Base-by-base conservation (phyloP, 2,329 filamentous ascomycete genomes). In the Aspergillus vadensis region DNA sequence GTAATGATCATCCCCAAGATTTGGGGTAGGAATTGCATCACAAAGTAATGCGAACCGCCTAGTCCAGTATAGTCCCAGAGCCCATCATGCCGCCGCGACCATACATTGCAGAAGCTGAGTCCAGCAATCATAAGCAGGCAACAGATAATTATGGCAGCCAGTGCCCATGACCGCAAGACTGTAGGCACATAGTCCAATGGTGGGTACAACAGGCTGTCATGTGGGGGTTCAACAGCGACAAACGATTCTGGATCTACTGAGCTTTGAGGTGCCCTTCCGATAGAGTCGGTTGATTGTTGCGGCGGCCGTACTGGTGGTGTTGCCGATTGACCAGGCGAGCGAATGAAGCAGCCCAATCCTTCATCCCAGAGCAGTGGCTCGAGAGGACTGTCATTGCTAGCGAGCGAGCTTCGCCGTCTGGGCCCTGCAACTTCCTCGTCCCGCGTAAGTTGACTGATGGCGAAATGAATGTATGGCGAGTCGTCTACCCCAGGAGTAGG, bases 381-480 rank as follows among this genome's bases (percentile, higher is more conserved):
- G 15, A 80, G 78, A 2, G 83, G 81, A 62, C 85, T 84, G 44
- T 81, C 79, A 15, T 68, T 65, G n/a, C 70, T 74, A 1, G 65
- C 64, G 63, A 76, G 64, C 52, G 82, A 80, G 57, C 82, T 75
- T 55, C 85, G 82, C 66, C 84, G 78, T 57, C 81, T 79, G 58
- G 83, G 80, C 9, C 83, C 82, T 59, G 81, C 77, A 5, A 87
- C 82, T 62, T 91, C 87, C 59, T 88, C 88, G 69, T 90, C 86
- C 51, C 89, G 83, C 5, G 92, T 96, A 67, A 98, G 80, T 64
- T 94, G 91, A 65, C 96, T 91, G 64, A 98, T 86, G 43, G 94
- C 93, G 74, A 95, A 96, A 65, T 90, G 90, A 64, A 97, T 91
- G 75, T 93, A 96, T 0, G 92, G 92, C 8, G 88, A 90, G 70